phyloP scores from a whole-genome alignment of 1,284 basidiomycete species.

The Flammula alnicola region DNA sequence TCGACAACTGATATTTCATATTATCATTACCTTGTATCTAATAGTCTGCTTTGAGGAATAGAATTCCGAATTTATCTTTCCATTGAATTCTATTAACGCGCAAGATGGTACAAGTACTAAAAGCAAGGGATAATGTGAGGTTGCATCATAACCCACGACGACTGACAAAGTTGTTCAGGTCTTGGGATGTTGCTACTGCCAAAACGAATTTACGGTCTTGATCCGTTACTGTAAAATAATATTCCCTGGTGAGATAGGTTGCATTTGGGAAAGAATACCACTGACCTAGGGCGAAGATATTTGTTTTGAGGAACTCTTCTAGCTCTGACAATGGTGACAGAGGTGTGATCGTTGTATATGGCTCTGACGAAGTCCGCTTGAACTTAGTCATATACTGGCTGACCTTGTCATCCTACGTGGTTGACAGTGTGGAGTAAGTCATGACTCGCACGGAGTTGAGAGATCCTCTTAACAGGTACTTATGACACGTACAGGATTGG shows the following conservation, averaged over 20 bases:
- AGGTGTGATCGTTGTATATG: conserved; percentile 83
- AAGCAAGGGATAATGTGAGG: conserved; percentile 3
- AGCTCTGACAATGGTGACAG: conserved; percentile 76
- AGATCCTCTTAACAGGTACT: too few species aligned
- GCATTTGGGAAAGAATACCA: conserved; percentile 12
- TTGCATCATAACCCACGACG: conserved; percentile 51
- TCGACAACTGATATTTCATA: not conserved
- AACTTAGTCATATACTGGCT: conserved; percentile 78
- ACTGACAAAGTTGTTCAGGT: conserved; percentile 73
- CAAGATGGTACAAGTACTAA: not conserved
- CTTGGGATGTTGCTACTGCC: conserved; percentile 79
- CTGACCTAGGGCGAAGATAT: conserved; percentile 81
- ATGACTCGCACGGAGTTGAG: too few species aligned
- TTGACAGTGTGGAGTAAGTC: too few species aligned
- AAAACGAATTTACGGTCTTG: conserved; percentile 83
- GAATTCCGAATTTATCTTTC: too few species aligned
- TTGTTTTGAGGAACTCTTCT: conserved; percentile 71
- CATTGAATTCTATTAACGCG: too few species aligned
- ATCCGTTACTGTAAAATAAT: conserved; percentile 76
- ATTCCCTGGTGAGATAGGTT: not conserved
- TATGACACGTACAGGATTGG: conserved; percentile 68
- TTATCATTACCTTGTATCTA: conserved; percentile 9
- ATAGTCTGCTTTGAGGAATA: conserved; percentile 10
- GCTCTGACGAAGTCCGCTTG: conserved; percentile 63
- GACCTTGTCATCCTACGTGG: conserved; percentile 62